phyloP scores from a whole-genome alignment of 768 basidiomycete species.

The Mycena amicta region DNA sequence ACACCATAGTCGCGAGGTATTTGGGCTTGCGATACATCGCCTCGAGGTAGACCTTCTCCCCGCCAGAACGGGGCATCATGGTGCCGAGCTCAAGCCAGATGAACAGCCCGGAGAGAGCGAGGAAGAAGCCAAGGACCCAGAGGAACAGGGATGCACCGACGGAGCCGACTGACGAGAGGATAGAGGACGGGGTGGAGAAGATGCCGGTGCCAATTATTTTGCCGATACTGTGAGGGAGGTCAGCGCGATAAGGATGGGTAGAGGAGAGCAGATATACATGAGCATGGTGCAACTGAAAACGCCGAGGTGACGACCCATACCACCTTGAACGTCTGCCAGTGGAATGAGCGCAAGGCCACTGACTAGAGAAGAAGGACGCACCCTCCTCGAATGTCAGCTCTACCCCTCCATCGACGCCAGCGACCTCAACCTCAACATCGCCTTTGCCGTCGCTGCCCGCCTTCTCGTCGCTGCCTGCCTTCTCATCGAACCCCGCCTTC shows the following conservation, averaged over 20 bases:
- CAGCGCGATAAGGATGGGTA: background rate
- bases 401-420: background rate
- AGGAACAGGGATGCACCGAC: conserved; percentile 64
- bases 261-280: conserved; percentile 35
- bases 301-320: conserved; percentile 60
- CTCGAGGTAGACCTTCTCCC: conserved; percentile 66
- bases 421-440: background rate
- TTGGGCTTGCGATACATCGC: conserved; percentile 51
- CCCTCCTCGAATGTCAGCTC: conserved; percentile 55
- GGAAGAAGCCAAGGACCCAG: conserved; percentile 62
- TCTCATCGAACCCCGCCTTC: background rate
- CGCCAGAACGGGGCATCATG: conserved; percentile 64
- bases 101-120: conserved; percentile 62
- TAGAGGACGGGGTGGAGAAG: conserved; percentile 63
- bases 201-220: conserved; percentile 67
- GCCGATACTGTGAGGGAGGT: conserved; percentile 39
- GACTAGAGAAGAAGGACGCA: conserved; percentile 22
- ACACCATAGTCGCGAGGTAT: conserved; percentile 51
- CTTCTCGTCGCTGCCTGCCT: background rate
- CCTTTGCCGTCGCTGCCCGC: background rate
- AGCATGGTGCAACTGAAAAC: conserved; percentile 59
- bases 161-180: conserved; percentile 57
- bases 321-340: conserved; percentile 49
- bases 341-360: no score
- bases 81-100: conserved; percentile 67